Percentiles rank a stretch among this genome's conserved stretches.
These are phyloP conservation scores for Cenchrus purpureus DNA, from an alignment of 176 grass and related monocot genomes.

Conservation along the genomic window DNA sequence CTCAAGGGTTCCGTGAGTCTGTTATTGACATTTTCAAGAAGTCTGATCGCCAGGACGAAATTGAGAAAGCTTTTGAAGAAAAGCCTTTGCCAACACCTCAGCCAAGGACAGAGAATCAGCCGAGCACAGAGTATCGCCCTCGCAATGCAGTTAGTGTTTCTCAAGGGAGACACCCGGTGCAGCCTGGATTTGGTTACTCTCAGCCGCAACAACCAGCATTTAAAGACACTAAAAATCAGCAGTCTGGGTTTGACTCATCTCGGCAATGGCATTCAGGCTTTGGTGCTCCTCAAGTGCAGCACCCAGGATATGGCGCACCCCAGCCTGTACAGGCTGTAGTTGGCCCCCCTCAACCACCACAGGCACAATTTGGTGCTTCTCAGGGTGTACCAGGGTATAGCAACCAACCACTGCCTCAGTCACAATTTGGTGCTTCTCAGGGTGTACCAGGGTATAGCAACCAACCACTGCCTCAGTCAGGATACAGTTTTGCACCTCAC, in stretches of 20 bases:
- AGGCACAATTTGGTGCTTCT: slow-evolving; percentile 10
- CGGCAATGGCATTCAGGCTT: slow-evolving; percentile 22
- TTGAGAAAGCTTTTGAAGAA: slow-evolving; percentile 56
- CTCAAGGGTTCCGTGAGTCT: slow-evolving; percentile 41
- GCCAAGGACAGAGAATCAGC: slow-evolving; percentile 24
- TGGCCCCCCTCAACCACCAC: slow-evolving; percentile 29
- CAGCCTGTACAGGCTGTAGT: background rate
- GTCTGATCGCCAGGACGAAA: slow-evolving; percentile 49
- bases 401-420: slow-evolving; percentile 6
- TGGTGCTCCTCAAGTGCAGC: slow-evolving; percentile 15
- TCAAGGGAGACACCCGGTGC: background rate
- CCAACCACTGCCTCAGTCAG: background rate
- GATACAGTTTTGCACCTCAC: slow-evolving; percentile 18
- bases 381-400: slow-evolving; percentile 15
- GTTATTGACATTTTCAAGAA: slow-evolving; percentile 48
- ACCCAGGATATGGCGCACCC: slow-evolving; percentile 29
- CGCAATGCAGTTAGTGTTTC: background rate
- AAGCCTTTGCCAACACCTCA: slow-evolving; percentile 27
- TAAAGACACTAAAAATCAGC: slow-evolving; percentile 22
- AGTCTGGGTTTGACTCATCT: background rate
- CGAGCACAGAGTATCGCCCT: background rate
- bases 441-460: slow-evolving; percentile 13
- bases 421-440: slow-evolving; percentile 11
- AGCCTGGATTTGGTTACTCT: slow-evolving; percentile 13
- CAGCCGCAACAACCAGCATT: background rate